Evolutionary conservation across 192 early-diverging fungal species (phyloP), one percentile per base, ranked within the genome.

Genomic region (Piromyces finnis): DNA sequence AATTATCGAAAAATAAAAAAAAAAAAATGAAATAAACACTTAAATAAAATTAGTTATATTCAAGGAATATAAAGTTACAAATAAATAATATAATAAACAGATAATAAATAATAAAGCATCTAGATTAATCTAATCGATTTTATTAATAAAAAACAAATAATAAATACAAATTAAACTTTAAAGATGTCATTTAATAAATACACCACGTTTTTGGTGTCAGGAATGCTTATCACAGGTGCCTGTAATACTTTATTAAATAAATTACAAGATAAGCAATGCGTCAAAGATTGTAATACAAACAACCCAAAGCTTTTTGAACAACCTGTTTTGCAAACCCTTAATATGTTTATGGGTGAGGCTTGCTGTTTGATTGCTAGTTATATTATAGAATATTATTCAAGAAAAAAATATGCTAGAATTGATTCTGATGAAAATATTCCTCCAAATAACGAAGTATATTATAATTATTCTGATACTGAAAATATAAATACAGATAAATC

Each of bases 271-370:
- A 93, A 92, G 87, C 90, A 93, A 79, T 99, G 97, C 84, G 92
- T 99, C 30, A 87, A 85, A 13, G 93, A 97, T 88, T 98, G 97
- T 82, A 88, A 94, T 77, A 90, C 89, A 84, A 88, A 91, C 18
- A 91, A 96, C 80, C 87, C 88, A 5, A 82, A 91, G 77, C 88
- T 92, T 77, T 99, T 95, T 89, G 96, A 99, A 84, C 97, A 99
- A 86, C 97, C 97, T 18, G 87, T 97, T n/a, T 96, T 94, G 93
- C 79, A 88, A 84, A 98, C 97, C 29, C 87, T 99, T 78, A 96
- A 94, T 80, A 99, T 99, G 97, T 99, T 97, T 84, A 84, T 95
- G 39, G 97, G 97, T 78, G 97, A 99, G 84, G 89, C 90, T 77
- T 84, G 94, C 30, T 93, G 97, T 84, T 85, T 97, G 36, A 84